Conservation (phyloP, 257 asterid genomes). For the Linaria vulgaris region DNA sequence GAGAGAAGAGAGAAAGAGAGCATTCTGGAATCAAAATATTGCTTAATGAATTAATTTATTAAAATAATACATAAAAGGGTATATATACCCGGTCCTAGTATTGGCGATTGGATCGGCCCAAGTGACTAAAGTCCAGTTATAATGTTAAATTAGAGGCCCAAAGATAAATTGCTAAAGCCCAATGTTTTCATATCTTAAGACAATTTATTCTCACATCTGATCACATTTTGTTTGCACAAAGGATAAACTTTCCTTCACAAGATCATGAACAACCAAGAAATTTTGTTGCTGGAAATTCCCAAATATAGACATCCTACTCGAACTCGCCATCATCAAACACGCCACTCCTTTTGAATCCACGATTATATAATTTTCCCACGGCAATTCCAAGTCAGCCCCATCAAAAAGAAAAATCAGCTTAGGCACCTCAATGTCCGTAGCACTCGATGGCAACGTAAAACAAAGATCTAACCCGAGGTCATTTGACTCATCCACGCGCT, state of each 20-base stretch:
- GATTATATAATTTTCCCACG: constrained; percentile 68
- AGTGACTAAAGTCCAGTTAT: no score
- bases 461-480: constrained; percentile 69
- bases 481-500: constrained; percentile 49
- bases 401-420: constrained; percentile 56
- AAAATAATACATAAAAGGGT: no score
- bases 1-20: no score
- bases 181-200: background rate
- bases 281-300: constrained; percentile 90
- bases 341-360: constrained; percentile 62
- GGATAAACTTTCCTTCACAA: constrained; percentile 58
- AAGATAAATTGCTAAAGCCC: background rate
- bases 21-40: no score
- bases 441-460: constrained; percentile 45
- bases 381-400: constrained; percentile 68
- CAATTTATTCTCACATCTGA: constrained; percentile 9
- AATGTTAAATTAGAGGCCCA: no score
- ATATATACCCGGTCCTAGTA: no score
- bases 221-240: constrained; percentile 48
- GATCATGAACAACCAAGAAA: constrained; percentile 67
- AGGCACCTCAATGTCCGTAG: constrained; percentile 51
- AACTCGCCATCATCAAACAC: constrained; percentile 83
- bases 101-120: no score
- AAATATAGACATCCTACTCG: constrained; percentile 74
- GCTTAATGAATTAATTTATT: no score